Evolutionary conservation across 169 alveolate species (phyloP), one percentile per base, ranked within the genome.

Genomic region (Eimeria maxima): DNA sequence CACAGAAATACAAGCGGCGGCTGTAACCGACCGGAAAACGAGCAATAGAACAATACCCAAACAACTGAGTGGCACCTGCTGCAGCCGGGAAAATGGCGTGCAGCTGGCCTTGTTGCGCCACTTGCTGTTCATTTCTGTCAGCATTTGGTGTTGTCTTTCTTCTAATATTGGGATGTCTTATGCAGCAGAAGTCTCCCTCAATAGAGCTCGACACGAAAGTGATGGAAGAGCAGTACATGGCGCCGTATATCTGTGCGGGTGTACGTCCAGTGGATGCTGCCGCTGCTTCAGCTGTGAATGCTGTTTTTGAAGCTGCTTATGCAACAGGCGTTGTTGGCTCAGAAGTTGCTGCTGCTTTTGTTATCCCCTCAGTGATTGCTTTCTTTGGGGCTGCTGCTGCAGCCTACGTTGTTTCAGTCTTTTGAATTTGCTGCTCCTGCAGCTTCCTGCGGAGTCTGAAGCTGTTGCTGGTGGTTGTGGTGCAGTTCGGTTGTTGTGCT

Each of bases 171-270:
- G 93, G 93, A 29, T 69, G 29, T 38, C 81, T 87, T 33, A 87
- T 87, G 93, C 93, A 87, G 93, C 93, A 87, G 65, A 87, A 87
- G 47, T 87, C 93, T 13, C 93, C 93, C 24, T 69, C 93, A 20
- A 57, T 87, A 33, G 93, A 87, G 22, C 81, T 87, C 33, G 93
- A 87, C 10, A 42, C 4, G 1, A 42, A 63, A 33, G 93, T 87
- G 24, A 87, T 87, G 93, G 93, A 87, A n/a, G 73, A 87, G 42
- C 93, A 87, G 50, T 87, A 60, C n/a, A 38, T 87, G 63, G 93
- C 93, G n/a, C 93, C 93, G 7, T 87, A 87, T 71, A 87, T 87
- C 22, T 87, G 93, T 71, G 93, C 93, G 57, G 93, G 93, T 47
- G 93, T 87, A 57, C 44, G 93, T 47, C 24, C 45, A 18, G n/a